Conservation (phyloP, 116 monocot genomes). For the Thalassia testudinum region DNA sequence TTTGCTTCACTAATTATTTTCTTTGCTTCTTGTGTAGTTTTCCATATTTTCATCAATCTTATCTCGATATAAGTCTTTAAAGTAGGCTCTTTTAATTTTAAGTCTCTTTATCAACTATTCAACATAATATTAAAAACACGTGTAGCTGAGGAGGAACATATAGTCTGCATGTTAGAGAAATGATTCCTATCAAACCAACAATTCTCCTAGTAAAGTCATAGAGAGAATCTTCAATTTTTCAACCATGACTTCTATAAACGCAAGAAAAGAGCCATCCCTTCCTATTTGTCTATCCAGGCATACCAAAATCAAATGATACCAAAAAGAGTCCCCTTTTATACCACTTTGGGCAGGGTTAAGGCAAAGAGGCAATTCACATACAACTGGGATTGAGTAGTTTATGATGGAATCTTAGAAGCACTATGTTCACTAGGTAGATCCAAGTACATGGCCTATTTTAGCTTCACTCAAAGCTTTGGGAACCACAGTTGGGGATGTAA, state of each 20-base stretch:
- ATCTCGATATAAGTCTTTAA: too few relatives aligned
- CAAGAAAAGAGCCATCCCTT: conserved; percentile 11
- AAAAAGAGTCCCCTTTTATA: conserved; percentile 1
- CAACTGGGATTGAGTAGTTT: conserved; percentile 6
- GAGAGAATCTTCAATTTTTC: conserved; percentile 2
- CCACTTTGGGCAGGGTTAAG: conserved; percentile 1
- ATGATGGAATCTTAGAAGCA: conserved; percentile 15
- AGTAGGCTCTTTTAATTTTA: too few relatives aligned
- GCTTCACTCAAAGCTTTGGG: conserved; percentile 22
- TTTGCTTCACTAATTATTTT: too few relatives aligned
- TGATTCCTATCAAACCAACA: conserved; percentile 11
- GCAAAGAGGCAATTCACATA: conserved; percentile 6
- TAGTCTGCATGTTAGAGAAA: too few relatives aligned
- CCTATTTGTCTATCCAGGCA: conserved; percentile 7
- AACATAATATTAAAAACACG: too few relatives aligned
- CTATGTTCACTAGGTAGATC: conserved; percentile 25
- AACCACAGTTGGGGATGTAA: conserved; percentile 25
- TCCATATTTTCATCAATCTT: too few relatives aligned
- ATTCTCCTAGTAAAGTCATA: conserved; percentile 5
- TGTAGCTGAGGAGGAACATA: too few relatives aligned
- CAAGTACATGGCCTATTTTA: conserved; percentile 18
- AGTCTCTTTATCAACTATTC: too few relatives aligned
- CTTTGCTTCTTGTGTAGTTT: too few relatives aligned
- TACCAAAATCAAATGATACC: conserved; percentile 5
- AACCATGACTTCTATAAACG: conserved; percentile 4